Conservation (phyloP, 225 moss, liverwort and hornwort species). For the Pleurozium schreberi region DNA sequence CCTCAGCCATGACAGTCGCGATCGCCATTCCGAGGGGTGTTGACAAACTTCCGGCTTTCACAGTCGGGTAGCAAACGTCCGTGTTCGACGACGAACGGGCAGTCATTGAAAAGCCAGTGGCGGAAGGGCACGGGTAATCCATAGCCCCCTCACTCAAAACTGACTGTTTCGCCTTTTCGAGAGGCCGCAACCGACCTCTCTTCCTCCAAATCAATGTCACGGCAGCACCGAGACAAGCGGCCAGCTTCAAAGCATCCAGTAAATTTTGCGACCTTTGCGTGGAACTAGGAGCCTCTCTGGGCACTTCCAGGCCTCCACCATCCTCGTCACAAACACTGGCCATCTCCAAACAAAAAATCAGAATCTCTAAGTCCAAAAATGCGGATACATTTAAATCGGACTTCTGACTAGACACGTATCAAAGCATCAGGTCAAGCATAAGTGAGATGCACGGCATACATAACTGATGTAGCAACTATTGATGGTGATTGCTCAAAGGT, state of each 20-base stretch:
- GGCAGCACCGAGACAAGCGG: constrained; percentile 39
- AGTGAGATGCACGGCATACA: not conserved
- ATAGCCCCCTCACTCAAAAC: constrained; percentile 3
- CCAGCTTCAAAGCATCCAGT: constrained; percentile 43
- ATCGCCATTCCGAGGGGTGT: constrained; percentile 78
- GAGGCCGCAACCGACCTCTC: not conserved
- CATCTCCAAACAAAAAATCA: not conserved
- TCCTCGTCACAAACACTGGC: constrained; percentile 15
- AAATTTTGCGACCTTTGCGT: constrained; percentile 10
- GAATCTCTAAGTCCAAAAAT: not conserved
- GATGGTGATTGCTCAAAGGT: not conserved
- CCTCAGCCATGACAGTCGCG: constrained; percentile 80
- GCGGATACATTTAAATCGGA: not conserved
- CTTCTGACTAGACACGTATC: not conserved
- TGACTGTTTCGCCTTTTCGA: constrained; percentile 5
- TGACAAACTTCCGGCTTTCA: constrained; percentile 39
- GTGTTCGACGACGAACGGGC: constrained; percentile 24
- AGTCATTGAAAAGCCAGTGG: constrained; percentile 23
- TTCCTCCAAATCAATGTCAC: constrained; percentile 34
- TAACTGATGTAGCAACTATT: not conserved
- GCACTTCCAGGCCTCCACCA: not conserved
- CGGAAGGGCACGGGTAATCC: constrained; percentile 28
- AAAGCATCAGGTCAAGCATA: not conserved
- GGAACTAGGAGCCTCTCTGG: not conserved
- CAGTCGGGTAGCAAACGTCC: constrained; percentile 10